Evolutionary conservation across 768 basidiomycete species (phyloP), one percentile per base, ranked within the genome.

Genomic region (Thelephora aurantiotincta): DNA sequence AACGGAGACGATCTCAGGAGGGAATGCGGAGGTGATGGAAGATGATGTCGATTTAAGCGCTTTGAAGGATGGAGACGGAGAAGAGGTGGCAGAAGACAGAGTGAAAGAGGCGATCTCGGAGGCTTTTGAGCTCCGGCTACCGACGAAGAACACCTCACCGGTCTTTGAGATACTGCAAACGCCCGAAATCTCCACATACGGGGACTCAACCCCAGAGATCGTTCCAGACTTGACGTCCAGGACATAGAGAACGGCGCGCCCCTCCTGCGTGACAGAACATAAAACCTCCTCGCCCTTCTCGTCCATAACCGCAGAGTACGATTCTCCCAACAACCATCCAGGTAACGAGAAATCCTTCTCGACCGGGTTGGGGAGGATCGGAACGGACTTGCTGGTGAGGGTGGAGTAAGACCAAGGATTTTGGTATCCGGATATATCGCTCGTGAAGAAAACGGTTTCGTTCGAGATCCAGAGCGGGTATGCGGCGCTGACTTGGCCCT

Each of bases 401-500:
- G 69, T 52, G 36, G 66, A 63, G 59, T 73, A 79, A 19, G 56
- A 67, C 71, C 75, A 85, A 0, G 86, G 80, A 55, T 87, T 83
- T 49, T 74, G 69, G 57, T 70, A 88, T 0, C 80, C 82, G 13
- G 75, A 73, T 47, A 68, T 65, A 52, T 89, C 85, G 30, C 68
- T 72, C 6, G 78, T 75, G 62, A 79, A 86, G 42, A 81, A 63
- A 35, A 88, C 64, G 3, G 61, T 68, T 26, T 74, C 68, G 52
- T 78, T 65, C 48, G 64, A 67, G 3, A 68, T 60, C 83, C 84
- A 87, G 5, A 62, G 54, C 0, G 85, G 80, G 53, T 80, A 80
- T 11, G 57, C 66, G 22, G 77, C 74, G 36, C 75, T 71, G 51
- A 77, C 63, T n/a, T 66, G 67, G 46, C 65, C 62, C 36, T 55